These are phyloP conservation scores for Arthrobotrys conoides DNA, from an alignment of 2,329 filamentous ascomycete genomes.

Conservation along the genomic window DNA sequence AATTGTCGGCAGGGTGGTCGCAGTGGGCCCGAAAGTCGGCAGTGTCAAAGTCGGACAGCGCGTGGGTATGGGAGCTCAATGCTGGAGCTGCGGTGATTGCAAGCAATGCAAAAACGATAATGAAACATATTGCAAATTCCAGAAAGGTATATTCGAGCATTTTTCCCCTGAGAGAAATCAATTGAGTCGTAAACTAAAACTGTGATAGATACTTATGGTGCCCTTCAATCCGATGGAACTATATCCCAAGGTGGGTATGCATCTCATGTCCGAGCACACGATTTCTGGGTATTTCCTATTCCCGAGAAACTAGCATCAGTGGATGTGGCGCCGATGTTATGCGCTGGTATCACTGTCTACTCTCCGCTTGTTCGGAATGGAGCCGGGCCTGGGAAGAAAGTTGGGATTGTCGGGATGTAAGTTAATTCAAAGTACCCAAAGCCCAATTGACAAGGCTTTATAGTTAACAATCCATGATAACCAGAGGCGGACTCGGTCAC, in stretches of 20 bases:
- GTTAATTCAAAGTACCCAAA: slow-evolving; percentile 67
- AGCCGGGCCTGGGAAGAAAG: slow-evolving; percentile 82
- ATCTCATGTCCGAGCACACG: slow-evolving; percentile 78
- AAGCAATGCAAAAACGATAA: slow-evolving; percentile 77
- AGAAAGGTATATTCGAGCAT: slow-evolving; percentile 60
- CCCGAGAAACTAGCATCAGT: slow-evolving; percentile 77
- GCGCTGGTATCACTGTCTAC: slow-evolving; percentile 85
- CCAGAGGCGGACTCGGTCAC: slow-evolving; percentile 77
- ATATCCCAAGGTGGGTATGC: slow-evolving; percentile 76
- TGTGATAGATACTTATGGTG: slow-evolving; percentile 69
- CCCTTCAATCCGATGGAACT: slow-evolving; percentile 70
- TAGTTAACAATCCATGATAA: slow-evolving; percentile 6
- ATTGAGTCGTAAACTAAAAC: slow-evolving; percentile 70
- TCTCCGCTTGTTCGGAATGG: slow-evolving; percentile 83
- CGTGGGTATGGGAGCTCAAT: slow-evolving; percentile 79
- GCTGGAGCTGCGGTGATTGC: slow-evolving; percentile 76
- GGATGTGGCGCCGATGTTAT: slow-evolving; percentile 83
- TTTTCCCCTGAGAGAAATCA: slow-evolving; percentile 68
- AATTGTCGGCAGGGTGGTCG: slow-evolving; percentile 78
- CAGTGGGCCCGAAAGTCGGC: slow-evolving; percentile 77
- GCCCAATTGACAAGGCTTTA: slow-evolving; percentile 53
- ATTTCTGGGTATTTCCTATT: slow-evolving; percentile 69
- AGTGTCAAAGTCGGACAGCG: slow-evolving; percentile 75
- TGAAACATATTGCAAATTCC: slow-evolving; percentile 75
- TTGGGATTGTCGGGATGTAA: slow-evolving; percentile 76